phyloP scores from a whole-genome alignment of 805 yeast genomes.

The Lipomyces mesembrius region DNA sequence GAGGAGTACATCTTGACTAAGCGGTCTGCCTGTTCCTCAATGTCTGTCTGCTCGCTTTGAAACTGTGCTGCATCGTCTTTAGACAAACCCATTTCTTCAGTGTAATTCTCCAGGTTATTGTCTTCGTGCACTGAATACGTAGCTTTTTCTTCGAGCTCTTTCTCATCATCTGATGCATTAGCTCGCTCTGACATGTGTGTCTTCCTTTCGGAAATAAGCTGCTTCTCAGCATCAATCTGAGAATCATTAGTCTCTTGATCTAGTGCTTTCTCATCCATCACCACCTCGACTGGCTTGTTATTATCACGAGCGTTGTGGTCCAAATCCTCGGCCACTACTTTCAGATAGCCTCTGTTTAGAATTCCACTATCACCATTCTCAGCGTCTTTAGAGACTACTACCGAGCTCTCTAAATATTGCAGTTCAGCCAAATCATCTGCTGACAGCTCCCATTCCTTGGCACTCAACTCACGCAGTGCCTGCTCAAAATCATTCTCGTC shows the following conservation, averaged over 20 bases:
- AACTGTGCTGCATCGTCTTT: conserved; percentile 6
- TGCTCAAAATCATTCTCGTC: conserved; percentile 32
- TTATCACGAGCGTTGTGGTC: neutral
- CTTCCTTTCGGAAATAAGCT: neutral
- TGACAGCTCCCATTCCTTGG: conserved; percentile 29
- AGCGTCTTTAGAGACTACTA: conserved; percentile 15
- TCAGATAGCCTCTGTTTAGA: conserved; percentile 16
- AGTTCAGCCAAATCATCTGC: conserved; percentile 32
- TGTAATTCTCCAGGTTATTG: neutral
- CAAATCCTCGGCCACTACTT: conserved; percentile 25
- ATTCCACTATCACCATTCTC: conserved; percentile 16
- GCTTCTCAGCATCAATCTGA: conserved; percentile 7
- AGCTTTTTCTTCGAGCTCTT: conserved; percentile 4
- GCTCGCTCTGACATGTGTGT: neutral
- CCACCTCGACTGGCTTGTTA: neutral
- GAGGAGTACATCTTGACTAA: conserved; percentile 24
- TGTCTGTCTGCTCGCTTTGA: conserved; percentile 24
- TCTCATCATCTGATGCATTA: conserved; percentile 6
- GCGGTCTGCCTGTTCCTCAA: conserved; percentile 29
- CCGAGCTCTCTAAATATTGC: conserved; percentile 25
- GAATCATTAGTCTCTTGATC: conserved; percentile 2
- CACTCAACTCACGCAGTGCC: conserved; percentile 30
- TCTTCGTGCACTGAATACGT: neutral
- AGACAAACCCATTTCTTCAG: neutral
- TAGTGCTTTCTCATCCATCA: neutral